These are phyloP conservation scores for Phytophthora lateralis DNA, from an alignment of 352 stramenopile species.

Conservation along the genomic window DNA sequence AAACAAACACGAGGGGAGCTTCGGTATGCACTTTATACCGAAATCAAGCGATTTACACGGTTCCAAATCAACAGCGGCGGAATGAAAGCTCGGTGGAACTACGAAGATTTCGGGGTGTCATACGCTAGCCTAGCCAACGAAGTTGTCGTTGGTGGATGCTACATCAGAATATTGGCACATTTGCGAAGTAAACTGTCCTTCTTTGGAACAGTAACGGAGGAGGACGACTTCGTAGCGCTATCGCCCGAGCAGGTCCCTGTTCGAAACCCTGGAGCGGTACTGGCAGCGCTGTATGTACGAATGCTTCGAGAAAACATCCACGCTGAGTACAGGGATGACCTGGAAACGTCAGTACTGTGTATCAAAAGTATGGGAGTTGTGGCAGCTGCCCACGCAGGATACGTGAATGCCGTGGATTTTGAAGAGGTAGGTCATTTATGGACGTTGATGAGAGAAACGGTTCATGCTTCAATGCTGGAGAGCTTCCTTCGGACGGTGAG, in stretches of 20 bases:
- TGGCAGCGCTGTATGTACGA: slow-evolving; percentile 70
- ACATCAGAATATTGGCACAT: slow-evolving; percentile 76
- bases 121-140: slow-evolving; percentile 91
- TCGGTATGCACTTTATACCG: slow-evolving; percentile 75
- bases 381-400: slow-evolving; percentile 50
- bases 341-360: slow-evolving; percentile 64
- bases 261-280: slow-evolving; percentile 51
- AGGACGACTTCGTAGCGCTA: slow-evolving; percentile 65
- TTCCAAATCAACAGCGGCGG: slow-evolving; percentile 68
- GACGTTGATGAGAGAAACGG: slow-evolving; percentile 65
- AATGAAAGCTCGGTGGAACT: slow-evolving; percentile 94
- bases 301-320: slow-evolving; percentile 80
- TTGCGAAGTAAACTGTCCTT: slow-evolving; percentile 54
- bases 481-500: slow-evolving; percentile 61
- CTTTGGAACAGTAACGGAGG: slow-evolving; percentile 43
- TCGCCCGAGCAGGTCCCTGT: slow-evolving; percentile 61
- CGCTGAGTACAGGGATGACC: slow-evolving; percentile 68
- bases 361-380: slow-evolving; percentile 73
- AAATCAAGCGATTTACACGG: slow-evolving; percentile 85
- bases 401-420: slow-evolving; percentile 46
- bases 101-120: slow-evolving; percentile 93
- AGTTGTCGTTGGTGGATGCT: slow-evolving; percentile 89
- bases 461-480: slow-evolving; percentile 63
- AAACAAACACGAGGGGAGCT: slow-evolving; percentile 90
- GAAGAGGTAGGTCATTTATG: slow-evolving; percentile 78